A percentile compares a stretch with the other conserved stretches of the same genome.
Evolutionary conservation across 306 rosid species (phyloP).

Genomic region (Cucurbita moschata): DNA sequence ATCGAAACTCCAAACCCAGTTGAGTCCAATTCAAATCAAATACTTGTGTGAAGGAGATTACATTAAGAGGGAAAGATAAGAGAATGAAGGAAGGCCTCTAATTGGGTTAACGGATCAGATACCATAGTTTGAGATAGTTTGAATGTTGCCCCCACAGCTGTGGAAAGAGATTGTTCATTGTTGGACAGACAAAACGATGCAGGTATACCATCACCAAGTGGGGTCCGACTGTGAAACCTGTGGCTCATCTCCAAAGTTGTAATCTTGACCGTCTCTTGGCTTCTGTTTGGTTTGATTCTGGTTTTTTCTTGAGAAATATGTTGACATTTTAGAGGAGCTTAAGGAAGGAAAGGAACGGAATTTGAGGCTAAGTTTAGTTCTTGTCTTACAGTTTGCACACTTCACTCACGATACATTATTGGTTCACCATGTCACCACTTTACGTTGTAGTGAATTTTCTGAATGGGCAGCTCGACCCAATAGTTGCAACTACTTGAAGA

Average conservation of each 20-base stretch:
- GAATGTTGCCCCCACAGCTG: neutral
- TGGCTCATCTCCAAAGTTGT: neutral
- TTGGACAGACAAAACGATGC: neutral
- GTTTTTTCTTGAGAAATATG: neutral
- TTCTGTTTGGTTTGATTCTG: neutral
- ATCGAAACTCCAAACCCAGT: neutral
- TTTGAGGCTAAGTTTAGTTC: neutral
- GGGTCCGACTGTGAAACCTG: neutral
- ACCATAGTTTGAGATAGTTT: neutral
- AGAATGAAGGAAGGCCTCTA: slow-evolving; percentile 51
- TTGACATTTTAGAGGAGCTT: neutral
- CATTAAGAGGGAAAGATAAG: slow-evolving; percentile 35
- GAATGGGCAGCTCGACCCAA: no score
- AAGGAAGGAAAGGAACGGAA: neutral
- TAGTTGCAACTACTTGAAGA: no score
- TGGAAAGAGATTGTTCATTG: neutral
- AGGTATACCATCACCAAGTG: neutral
- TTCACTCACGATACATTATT: neutral
- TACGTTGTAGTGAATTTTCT: no score
- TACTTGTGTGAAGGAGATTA: slow-evolving; percentile 2
- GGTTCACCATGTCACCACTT: no score
- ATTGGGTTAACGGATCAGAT: slow-evolving; percentile 61
- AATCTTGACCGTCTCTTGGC: neutral
- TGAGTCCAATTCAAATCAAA: neutral
- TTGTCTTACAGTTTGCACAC: neutral